Base-by-base conservation (phyloP, 2,329 filamentous ascomycete genomes). In the Trichoderma sp. region DNA sequence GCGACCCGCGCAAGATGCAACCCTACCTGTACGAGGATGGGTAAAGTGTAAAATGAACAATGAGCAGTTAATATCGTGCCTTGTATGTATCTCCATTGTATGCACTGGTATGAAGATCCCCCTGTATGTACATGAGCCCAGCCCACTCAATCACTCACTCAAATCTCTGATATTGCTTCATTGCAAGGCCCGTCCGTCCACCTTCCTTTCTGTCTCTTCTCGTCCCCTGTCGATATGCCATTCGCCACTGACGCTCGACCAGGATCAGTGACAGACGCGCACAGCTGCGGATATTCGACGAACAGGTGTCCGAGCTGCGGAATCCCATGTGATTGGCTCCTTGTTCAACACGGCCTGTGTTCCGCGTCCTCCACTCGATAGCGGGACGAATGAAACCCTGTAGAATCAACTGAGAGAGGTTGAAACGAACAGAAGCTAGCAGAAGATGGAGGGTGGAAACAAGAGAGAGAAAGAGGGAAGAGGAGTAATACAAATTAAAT, bases 1-100 rank as follows among this genome's bases (percentile, higher is more conserved):
- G n/a, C 26, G 66, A 61, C 57, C 66, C 66, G 57, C 66, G 66
- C 39, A 43, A 53, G 50, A 62, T 69, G 66, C 39, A 62, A 69
- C 66, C 57, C 66, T 68, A 30, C 65, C 53, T 34, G 5, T n/a
- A 8, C 55, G 34, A 28, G 15, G 47, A 26, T 30, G 39, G n/a
- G 20, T 39, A n/a, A 36, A 66, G 15, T 43, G 39, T 43, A 43
- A 39, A 39, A n/a, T n/a, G 39, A 43, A 43, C 39, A 43, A 39
- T 20, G 59, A 43, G 32, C 23, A 63, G 36, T 50, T 50, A 30
- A 63, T 32, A 28, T 59, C 57, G n/a, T 23, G 17, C 17, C 13
- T n/a, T 32, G 30, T 58, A 13, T 36, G 7, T 43, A 43, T 43
- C 3, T 43, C 39, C 39, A 43, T 43, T 30, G 30, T 23, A 61